Percentiles rank a stretch among this genome's conserved stretches.
phyloP scores from a whole-genome alignment of 2,329 filamentous ascomycete species.

The Colletotrichum echinochloae region DNA sequence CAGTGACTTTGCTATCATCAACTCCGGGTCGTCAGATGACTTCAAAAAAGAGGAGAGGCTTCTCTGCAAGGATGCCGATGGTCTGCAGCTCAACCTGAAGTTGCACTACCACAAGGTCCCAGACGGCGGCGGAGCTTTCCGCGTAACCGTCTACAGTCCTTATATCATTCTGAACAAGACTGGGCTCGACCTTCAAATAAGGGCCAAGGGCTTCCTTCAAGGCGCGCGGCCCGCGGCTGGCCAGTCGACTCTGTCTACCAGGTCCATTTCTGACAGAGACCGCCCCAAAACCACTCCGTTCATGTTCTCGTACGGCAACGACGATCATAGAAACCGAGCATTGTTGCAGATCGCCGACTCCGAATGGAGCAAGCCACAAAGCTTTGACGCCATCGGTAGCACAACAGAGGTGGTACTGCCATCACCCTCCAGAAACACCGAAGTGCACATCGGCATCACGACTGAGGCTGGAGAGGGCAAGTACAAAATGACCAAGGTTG shows the following conservation, averaged over 20 bases:
- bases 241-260: constrained; percentile 68
- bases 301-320: constrained; percentile 93
- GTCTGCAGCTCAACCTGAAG: constrained; percentile 81
- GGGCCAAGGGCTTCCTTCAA: constrained; percentile 90
- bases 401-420: constrained; percentile 88
- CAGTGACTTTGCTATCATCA: constrained; percentile 98
- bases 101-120: constrained; percentile 93
- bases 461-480: constrained; percentile 94
- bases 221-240: constrained; percentile 86
- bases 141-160: constrained; percentile 92
- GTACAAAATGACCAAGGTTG: constrained; percentile 96
- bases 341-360: constrained; percentile 90
- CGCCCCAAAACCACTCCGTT: constrained; percentile 85
- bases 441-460: constrained; percentile 92
- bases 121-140: constrained; percentile 94
- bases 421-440: constrained; percentile 75
- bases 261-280: constrained; percentile 61
- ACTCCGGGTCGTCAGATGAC: constrained; percentile 86
- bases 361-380: constrained; percentile 96
- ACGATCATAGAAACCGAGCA: constrained; percentile 92
- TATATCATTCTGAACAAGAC: constrained; percentile 97
- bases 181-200: constrained; percentile 86
- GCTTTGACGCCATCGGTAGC: constrained; percentile 97
- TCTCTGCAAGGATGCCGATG: constrained; percentile 85
- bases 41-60: constrained; percentile 86